phyloP scores from a whole-genome alignment of 1,284 basidiomycete genomes.

The Anthracocystis setariae region DNA sequence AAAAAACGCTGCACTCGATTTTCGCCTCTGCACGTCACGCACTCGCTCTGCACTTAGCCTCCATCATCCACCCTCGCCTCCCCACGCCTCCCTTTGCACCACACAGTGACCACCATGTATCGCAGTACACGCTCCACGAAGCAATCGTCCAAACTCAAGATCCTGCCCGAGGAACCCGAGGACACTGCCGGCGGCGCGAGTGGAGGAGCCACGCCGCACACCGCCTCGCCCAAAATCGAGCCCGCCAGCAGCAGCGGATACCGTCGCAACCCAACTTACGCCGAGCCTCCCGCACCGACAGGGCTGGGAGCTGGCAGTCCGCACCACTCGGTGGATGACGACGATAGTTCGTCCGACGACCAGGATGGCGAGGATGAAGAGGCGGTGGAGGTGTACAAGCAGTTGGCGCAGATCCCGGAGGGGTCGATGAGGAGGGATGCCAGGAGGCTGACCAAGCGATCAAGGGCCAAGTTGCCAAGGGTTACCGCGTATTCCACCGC shows the following conservation, averaged over 20 bases:
- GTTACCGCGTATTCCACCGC: slow-evolving; percentile 96
- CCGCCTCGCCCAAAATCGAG: slow-evolving; percentile 25
- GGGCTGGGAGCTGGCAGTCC: slow-evolving; percentile 8
- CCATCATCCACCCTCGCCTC: not conserved
- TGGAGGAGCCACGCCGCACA: slow-evolving; percentile 32
- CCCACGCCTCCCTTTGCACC: too few species aligned
- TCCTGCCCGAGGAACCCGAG: slow-evolving; percentile 89
- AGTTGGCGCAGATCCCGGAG: slow-evolving; percentile 77
- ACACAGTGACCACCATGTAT: slow-evolving; percentile 26
- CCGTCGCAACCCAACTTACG: slow-evolving; percentile 22
- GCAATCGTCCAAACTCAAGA: slow-evolving; percentile 85
- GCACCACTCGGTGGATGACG: slow-evolving; percentile 36
- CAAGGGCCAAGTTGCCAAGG: slow-evolving; percentile 89
- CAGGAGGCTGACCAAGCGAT: slow-evolving; percentile 86
- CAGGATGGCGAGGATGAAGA: slow-evolving; percentile 58
- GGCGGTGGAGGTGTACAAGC: slow-evolving; percentile 52
- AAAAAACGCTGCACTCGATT: not conserved
- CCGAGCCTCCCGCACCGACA: slow-evolving; percentile 22
- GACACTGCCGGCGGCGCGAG: slow-evolving; percentile 59
- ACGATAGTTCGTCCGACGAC: slow-evolving; percentile 46
- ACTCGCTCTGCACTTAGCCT: too few species aligned
- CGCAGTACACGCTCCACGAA: slow-evolving; percentile 75
- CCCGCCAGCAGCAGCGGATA: slow-evolving; percentile 7
- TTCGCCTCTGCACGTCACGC: too few species aligned
- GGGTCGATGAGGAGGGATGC: slow-evolving; percentile 93